These are phyloP conservation scores for Garcileccinum viscosum DNA, from an alignment of 1,284 basidiomycete species.

Conservation along the genomic window DNA sequence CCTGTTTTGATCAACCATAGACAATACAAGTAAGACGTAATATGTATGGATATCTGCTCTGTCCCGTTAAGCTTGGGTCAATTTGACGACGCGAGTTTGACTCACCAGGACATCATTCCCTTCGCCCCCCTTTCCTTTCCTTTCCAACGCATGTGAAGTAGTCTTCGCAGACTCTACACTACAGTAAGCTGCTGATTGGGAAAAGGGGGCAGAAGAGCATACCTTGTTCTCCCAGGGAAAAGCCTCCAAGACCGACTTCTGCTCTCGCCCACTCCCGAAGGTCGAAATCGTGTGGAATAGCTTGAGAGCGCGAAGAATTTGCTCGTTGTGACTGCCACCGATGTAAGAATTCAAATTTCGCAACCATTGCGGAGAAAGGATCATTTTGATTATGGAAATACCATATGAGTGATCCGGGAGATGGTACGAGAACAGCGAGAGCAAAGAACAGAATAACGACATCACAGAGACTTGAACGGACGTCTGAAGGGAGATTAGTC, in stretches of 20 bases:
- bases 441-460: slow-evolving; percentile 59
- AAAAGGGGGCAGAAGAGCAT: neutral
- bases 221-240: slow-evolving; percentile 83
- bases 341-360: slow-evolving; percentile 66
- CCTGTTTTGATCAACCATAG: slow-evolving; percentile 61
- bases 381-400: slow-evolving; percentile 59
- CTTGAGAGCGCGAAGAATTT: slow-evolving; percentile 68
- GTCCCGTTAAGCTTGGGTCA: slow-evolving; percentile 3
- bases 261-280: slow-evolving; percentile 70
- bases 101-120: slow-evolving; percentile 55
- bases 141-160: slow-evolving; percentile 73
- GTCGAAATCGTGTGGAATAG: slow-evolving; percentile 63
- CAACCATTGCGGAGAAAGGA: slow-evolving; percentile 61
- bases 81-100: neutral
- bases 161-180: slow-evolving; percentile 63
- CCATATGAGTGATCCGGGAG: slow-evolving; percentile 68
- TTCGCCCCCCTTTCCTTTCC: slow-evolving; percentile 48
- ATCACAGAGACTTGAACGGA: slow-evolving; percentile 51
- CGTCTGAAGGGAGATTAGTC: slow-evolving; percentile 37
- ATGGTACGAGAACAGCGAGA: slow-evolving; percentile 67
- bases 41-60: slow-evolving; percentile 72
- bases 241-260: slow-evolving; percentile 62
- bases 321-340: slow-evolving; percentile 62
- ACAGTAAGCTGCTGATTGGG: neutral
- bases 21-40: slow-evolving; percentile 71